Evolutionary conservation across 306 rosid species (phyloP).

Genomic region (Luffa acutangula): DNA sequence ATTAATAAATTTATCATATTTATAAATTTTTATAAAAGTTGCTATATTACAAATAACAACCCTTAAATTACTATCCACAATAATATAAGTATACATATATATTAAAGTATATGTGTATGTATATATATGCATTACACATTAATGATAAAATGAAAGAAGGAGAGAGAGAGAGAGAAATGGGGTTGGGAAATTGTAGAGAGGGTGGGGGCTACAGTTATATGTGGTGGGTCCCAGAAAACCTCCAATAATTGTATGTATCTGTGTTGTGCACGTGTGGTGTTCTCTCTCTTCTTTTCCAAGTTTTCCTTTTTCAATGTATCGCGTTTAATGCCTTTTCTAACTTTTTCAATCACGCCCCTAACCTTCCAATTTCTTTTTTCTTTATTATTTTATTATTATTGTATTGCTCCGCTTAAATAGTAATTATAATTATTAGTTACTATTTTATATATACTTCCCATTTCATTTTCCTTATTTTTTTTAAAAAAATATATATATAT

Average conservation of each 20-base stretch:
- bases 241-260: conserved; percentile 26
- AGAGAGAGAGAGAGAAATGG: not conserved
- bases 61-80: no score
- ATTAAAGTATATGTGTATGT: not conserved
- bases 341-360: not conserved
- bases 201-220: not conserved
- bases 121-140: not conserved
- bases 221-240: not conserved
- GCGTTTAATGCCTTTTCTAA: not conserved
- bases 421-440: no score
- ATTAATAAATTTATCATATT: no score
- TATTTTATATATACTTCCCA: not conserved
- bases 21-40: no score
- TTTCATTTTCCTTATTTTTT: not conserved
- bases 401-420: not conserved
- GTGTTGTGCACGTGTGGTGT: conserved; percentile 88
- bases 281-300: conserved; percentile 13
- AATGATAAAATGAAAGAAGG: not conserved
- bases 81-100: no score
- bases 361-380: not conserved
- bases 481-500: not conserved
- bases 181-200: not conserved
- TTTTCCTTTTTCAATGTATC: conserved; percentile 9
- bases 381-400: not conserved
- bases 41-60: no score